These are phyloP conservation scores for Forsythia viridissima DNA, from an alignment of 257 asterid species.

Conservation along the genomic window DNA sequence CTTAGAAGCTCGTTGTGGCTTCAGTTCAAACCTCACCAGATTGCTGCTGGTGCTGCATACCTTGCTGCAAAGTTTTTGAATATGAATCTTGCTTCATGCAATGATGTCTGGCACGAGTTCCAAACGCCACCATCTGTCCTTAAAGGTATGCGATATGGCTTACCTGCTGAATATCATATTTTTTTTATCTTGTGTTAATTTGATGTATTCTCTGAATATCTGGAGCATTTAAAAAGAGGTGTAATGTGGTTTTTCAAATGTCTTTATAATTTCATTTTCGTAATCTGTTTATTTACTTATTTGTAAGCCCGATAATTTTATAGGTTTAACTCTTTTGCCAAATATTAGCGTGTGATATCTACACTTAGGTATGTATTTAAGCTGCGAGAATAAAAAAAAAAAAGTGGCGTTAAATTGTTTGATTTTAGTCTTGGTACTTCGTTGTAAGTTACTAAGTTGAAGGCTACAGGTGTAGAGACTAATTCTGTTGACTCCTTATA, in stretches of 20 bases:
- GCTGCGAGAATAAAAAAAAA: neutral
- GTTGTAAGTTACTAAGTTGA: neutral
- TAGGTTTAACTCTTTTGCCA: neutral
- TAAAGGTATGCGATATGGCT: conserved; percentile 49
- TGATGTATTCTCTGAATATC: neutral
- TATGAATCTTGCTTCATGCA: conserved; percentile 76
- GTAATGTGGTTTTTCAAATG: neutral
- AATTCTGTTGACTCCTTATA: neutral
- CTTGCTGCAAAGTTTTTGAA: conserved; percentile 87
- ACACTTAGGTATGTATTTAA: too few species aligned
- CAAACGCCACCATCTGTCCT: conserved; percentile 80
- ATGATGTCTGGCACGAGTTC: conserved; percentile 77
- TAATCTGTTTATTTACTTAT: too few species aligned
- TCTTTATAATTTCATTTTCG: neutral
- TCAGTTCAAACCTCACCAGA: conserved; percentile 97
- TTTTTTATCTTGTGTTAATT: neutral
- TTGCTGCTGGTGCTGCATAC: conserved; percentile 99
- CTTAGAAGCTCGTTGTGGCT: conserved; percentile 95
- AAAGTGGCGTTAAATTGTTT: neutral
- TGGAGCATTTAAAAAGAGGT: neutral
- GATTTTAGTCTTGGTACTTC: neutral
- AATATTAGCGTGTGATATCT: neutral
- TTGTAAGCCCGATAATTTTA: neutral
- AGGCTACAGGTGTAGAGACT: neutral
- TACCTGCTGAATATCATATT: conserved; percentile 2